Conservation (phyloP, 805 yeast species). For the Cyberlindnera nakhonratchasimensis region DNA sequence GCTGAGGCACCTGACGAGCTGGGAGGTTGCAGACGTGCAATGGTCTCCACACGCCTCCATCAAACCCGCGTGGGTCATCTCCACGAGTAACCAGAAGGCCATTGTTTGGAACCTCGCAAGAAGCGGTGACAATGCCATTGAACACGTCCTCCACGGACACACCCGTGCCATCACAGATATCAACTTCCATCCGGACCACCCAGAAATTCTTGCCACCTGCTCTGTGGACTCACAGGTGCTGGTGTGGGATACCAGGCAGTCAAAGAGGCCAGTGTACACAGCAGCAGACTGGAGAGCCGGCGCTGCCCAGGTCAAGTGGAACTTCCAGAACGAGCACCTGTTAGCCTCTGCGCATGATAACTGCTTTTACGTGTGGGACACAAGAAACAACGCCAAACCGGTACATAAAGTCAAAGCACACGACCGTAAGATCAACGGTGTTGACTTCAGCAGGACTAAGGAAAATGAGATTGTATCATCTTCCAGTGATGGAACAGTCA, state of each 20-base stretch:
- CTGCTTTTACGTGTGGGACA: constrained; percentile 82
- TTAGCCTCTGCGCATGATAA: constrained; percentile 87
- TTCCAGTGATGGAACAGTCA: constrained; percentile 82
- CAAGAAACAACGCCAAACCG: constrained; percentile 77
- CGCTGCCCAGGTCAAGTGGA: constrained; percentile 95
- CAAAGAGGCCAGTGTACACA: constrained; percentile 64
- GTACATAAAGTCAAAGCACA: constrained; percentile 69
- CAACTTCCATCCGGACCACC: constrained; percentile 83
- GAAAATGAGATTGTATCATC: constrained; percentile 69
- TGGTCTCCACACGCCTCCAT: constrained; percentile 86
- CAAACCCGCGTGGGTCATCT: constrained; percentile 87
- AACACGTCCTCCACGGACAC: constrained; percentile 85
- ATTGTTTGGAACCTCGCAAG: constrained; percentile 88
- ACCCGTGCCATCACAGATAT: constrained; percentile 93
- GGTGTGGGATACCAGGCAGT: constrained; percentile 88
- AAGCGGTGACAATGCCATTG: constrained; percentile 68
- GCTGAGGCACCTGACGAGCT: constrained; percentile 86
- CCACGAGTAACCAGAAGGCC: constrained; percentile 94
- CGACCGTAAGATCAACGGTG: constrained; percentile 80
- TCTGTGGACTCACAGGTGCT: constrained; percentile 85
- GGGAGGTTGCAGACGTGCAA: constrained; percentile 99
- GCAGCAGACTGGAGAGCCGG: constrained; percentile 97
- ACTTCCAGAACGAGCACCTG: constrained; percentile 65
- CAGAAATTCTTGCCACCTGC: constrained; percentile 87
- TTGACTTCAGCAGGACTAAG: constrained; percentile 69